Percentiles rank a stretch among this genome's conserved stretches.
phyloP scores from a whole-genome alignment of 2,329 filamentous ascomycete genomes.

The Westerdykella sp. region DNA sequence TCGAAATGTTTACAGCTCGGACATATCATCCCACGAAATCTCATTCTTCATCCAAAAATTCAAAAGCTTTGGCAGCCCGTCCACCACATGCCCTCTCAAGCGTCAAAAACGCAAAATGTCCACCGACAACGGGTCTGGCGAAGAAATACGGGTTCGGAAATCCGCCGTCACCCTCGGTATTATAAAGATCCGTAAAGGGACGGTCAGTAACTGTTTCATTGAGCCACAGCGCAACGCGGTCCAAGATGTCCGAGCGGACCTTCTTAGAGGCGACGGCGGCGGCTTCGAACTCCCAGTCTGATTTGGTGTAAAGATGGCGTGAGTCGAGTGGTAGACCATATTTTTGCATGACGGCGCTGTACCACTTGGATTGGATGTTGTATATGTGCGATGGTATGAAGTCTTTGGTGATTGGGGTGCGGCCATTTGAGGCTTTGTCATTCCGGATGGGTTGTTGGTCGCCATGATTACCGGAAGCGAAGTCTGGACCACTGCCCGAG shows the following conservation, averaged over 20 bases:
- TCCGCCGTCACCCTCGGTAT: conserved; percentile 69
- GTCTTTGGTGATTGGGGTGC: conserved; percentile 32
- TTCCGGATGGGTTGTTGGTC: conserved; percentile 19
- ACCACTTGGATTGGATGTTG: conserved; percentile 74
- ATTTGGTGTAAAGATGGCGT: conserved; percentile 79
- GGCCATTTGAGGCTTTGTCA: conserved; percentile 10
- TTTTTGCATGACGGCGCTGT: conserved; percentile 68
- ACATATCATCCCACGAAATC: too few species aligned
- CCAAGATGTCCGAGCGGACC: conserved; percentile 64
- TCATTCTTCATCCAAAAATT: conserved; percentile 8
- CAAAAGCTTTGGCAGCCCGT: conserved; percentile 6
- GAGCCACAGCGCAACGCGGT: conserved; percentile 71
- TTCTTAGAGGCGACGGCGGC: conserved; percentile 67
- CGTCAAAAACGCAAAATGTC: conserved; percentile 80
- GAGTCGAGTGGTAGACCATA: conserved; percentile 80
- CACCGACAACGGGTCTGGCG: conserved; percentile 75
- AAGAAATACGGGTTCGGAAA: conserved; percentile 73
- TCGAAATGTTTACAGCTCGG: too few species aligned
- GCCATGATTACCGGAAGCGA: conserved; percentile 5
- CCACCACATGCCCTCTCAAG: conserved; percentile 73
- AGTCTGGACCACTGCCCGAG: conserved; percentile 3
- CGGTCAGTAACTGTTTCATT: conserved; percentile 73
- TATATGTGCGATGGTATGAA: conserved; percentile 75
- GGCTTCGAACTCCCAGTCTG: conserved; percentile 86
- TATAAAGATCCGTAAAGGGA: conserved; percentile 75